phyloP scores from a whole-genome alignment of 208 protist species.

The Leishmania gerbilli region DNA sequence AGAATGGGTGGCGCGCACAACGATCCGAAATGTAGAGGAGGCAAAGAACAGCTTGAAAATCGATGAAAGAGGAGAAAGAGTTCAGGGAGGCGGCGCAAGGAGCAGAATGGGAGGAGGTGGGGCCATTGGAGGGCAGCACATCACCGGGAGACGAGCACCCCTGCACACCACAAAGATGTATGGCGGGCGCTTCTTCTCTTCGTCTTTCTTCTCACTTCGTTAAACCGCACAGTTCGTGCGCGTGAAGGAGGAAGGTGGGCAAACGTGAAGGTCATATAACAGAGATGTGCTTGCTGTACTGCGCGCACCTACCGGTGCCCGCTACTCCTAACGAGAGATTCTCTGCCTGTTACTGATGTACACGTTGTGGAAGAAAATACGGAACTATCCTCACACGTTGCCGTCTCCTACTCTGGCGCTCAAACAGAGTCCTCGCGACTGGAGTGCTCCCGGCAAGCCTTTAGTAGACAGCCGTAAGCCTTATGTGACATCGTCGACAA shows the following conservation, averaged over 20 bases:
- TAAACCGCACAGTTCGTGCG: background rate
- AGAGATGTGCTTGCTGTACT: background rate
- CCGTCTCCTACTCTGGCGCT: background rate
- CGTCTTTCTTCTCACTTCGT: background rate
- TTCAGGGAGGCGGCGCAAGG: too few species aligned
- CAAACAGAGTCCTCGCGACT: background rate
- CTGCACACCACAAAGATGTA: background rate
- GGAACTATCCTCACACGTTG: background rate
- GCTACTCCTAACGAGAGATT: background rate
- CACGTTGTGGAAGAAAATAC: background rate
- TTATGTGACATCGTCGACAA: constrained; percentile 38
- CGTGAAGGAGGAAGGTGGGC: background rate
- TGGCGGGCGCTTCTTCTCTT: background rate
- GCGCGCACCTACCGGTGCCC: background rate
- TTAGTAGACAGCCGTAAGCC: constrained; percentile 45
- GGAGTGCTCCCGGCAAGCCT: background rate
- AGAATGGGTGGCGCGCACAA: background rate
- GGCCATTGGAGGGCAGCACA: background rate
- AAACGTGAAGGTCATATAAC: background rate
- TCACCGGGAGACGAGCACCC: background rate
- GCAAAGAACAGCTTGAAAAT: background rate
- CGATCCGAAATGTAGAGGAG: background rate
- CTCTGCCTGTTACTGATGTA: background rate
- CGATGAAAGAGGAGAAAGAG: background rate
- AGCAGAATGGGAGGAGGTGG: background rate